Evolutionary conservation across 192 early-diverging fungal genomes (phyloP).

Genomic region (Phycomyces blakesleeanus): DNA sequence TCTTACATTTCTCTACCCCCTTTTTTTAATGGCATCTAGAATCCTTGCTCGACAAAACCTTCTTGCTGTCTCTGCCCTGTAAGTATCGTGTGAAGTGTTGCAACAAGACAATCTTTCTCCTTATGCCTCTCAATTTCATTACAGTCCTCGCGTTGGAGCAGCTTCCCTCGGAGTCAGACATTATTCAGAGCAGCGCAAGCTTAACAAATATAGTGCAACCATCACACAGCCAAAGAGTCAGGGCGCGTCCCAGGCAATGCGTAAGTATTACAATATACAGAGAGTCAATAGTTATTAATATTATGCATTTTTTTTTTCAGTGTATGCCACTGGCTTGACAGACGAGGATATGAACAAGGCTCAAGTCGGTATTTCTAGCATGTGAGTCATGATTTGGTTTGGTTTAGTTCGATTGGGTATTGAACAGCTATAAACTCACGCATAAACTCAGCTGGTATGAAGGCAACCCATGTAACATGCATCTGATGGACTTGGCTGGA

Average conservation of each 20-base stretch:
- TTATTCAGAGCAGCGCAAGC: conserved; percentile 27
- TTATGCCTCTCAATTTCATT: neutral
- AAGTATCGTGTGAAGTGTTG: too few relatives aligned
- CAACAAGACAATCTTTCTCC: neutral
- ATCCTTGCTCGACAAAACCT: neutral
- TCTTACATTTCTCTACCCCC: neutral
- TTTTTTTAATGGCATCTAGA: neutral
- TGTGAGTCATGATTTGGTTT: conserved; percentile 55
- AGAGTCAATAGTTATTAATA: neutral
- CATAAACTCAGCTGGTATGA: conserved; percentile 78
- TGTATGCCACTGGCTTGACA: conserved; percentile 91
- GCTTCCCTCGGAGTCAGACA: conserved; percentile 18
- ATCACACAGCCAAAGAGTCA: conserved; percentile 95
- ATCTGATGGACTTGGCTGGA: conserved; percentile 81
- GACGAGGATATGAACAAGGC: conserved; percentile 78
- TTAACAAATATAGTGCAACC: conserved; percentile 82
- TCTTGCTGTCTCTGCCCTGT: neutral
- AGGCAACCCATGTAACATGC: conserved; percentile 99
- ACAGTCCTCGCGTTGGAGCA: neutral
- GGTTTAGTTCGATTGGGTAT: neutral
- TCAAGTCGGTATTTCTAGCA: conserved; percentile 95
- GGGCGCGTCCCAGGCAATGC: conserved; percentile 97
- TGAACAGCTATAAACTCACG: neutral
- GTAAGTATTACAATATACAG: conserved; percentile 45
- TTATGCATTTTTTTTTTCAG: conserved; percentile 33